A percentile compares a stretch with the other conserved stretches of the same genome.
Evolutionary conservation across 2,329 filamentous ascomycete species (phyloP).

Genomic region (Sclerotinia subarctica): DNA sequence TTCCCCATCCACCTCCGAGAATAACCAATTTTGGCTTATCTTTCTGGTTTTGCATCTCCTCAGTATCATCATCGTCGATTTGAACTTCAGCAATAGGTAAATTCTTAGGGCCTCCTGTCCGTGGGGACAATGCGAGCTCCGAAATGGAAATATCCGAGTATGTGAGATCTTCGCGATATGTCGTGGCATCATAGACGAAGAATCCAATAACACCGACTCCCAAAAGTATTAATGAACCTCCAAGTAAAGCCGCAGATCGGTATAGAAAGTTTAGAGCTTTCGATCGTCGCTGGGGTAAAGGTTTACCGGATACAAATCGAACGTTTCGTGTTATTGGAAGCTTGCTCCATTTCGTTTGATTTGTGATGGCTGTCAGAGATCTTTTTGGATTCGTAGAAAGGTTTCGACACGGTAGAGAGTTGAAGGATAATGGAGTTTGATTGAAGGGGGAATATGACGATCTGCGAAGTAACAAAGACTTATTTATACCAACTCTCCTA

Average conservation of each 20-base stretch:
- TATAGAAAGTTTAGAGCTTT: conserved; percentile 58
- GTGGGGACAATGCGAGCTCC: conserved; percentile 74
- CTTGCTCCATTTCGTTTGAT: conserved; percentile 19
- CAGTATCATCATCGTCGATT: conserved; percentile 82
- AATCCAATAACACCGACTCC: conserved; percentile 72
- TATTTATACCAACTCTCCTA: conserved; percentile 23
- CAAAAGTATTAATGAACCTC: conserved; percentile 70
- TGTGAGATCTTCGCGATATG: conserved; percentile 71
- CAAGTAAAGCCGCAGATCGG: conserved; percentile 67
- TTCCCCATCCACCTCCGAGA: conserved; percentile 91
- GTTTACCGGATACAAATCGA: conserved; percentile 49
- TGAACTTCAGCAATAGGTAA: conserved; percentile 84
- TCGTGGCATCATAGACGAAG: conserved; percentile 91
- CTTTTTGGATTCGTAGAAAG: conserved; percentile 1
- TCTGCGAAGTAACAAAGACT: conserved; percentile 18
- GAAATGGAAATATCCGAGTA: conserved; percentile 78
- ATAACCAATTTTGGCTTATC: conserved; percentile 92
- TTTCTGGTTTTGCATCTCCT: conserved; percentile 66
- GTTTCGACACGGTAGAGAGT: background rate
- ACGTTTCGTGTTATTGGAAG: conserved; percentile 19
- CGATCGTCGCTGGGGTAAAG: conserved; percentile 49
- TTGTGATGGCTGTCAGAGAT: conserved; percentile 1
- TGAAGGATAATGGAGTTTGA: background rate
- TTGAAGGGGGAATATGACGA: background rate
- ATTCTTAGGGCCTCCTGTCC: conserved; percentile 87